Evolutionary conservation across 805 yeast species (phyloP).

Genomic region (Metschnikowia gruessii): DNA sequence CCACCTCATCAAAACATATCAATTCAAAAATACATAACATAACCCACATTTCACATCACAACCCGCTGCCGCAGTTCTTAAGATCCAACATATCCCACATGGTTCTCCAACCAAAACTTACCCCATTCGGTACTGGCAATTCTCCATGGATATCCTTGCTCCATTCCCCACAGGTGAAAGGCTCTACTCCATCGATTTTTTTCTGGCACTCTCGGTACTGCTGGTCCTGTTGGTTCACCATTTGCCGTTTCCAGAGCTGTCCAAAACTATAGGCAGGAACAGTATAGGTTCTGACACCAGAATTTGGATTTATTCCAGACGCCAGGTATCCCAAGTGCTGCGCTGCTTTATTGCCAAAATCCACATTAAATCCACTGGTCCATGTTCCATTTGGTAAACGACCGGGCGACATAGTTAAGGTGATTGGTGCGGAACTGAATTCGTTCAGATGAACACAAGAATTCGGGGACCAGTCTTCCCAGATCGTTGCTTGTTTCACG

Average conservation of each 20-base stretch:
- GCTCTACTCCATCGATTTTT: background rate
- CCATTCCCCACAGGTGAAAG: background rate
- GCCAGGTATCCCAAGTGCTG: background rate
- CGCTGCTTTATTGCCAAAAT: background rate
- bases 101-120: conserved; percentile 1
- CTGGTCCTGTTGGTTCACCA: conserved; percentile 4
- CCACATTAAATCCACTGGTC: background rate
- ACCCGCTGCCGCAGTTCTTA: conserved; percentile 1
- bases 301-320: background rate
- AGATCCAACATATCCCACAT: background rate
- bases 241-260: conserved; percentile 4
- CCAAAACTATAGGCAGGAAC: conserved; percentile 3
- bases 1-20: too few species aligned
- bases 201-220: conserved; percentile 1
- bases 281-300: background rate
- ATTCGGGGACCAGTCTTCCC: background rate
- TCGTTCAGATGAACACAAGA: conserved; percentile 6
- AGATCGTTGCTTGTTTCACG: background rate
- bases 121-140: background rate
- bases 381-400: background rate
- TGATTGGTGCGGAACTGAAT: background rate
- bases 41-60: too few species aligned
- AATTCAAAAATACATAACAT: too few species aligned
- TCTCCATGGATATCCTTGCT: background rate
- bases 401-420: background rate